Percentiles rank a stretch among this genome's conserved stretches.
Conservation (phyloP, 768 basidiomycete genomes). For the Kwoniella bestiolae region DNA sequence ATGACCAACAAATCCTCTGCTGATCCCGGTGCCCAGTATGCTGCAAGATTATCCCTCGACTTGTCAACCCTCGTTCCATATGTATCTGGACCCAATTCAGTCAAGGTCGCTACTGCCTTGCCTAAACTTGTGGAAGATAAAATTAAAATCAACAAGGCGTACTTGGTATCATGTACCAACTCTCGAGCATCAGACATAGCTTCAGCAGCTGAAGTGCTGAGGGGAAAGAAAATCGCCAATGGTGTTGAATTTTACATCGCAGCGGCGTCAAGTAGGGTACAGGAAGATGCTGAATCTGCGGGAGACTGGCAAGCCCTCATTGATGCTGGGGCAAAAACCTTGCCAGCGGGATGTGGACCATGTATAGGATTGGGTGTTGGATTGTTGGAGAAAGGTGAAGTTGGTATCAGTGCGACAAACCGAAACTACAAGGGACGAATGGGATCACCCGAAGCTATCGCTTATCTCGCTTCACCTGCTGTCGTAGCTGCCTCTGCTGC, state of each 20-base stretch:
- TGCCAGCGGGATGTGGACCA: slow-evolving; percentile 96
- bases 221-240: slow-evolving; percentile 73
- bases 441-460: slow-evolving; percentile 92
- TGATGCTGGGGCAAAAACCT: slow-evolving; percentile 84
- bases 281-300: slow-evolving; percentile 78
- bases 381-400: slow-evolving; percentile 88
- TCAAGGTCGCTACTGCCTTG: slow-evolving; percentile 93
- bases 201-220: slow-evolving; percentile 86
- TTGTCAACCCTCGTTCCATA: slow-evolving; percentile 92
- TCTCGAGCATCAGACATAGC: slow-evolving; percentile 93
- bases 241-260: slow-evolving; percentile 98
- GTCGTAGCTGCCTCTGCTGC: slow-evolving; percentile 96
- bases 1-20: slow-evolving; percentile 64
- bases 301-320: slow-evolving; percentile 90
- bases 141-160: slow-evolving; percentile 92
- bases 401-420: slow-evolving; percentile 97
- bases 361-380: slow-evolving; percentile 96
- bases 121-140: slow-evolving; percentile 74
- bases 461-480: slow-evolving; percentile 93
- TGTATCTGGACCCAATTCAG: slow-evolving; percentile 95
- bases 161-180: slow-evolving; percentile 97
- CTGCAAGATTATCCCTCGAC: slow-evolving; percentile 86
- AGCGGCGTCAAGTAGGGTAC: slow-evolving; percentile 88
- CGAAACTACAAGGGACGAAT: slow-evolving; percentile 99
- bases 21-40: slow-evolving; percentile 77